phyloP scores from a whole-genome alignment of 495 filamentous ascomycete genomes.

The Talaromyces nanjingensis region DNA sequence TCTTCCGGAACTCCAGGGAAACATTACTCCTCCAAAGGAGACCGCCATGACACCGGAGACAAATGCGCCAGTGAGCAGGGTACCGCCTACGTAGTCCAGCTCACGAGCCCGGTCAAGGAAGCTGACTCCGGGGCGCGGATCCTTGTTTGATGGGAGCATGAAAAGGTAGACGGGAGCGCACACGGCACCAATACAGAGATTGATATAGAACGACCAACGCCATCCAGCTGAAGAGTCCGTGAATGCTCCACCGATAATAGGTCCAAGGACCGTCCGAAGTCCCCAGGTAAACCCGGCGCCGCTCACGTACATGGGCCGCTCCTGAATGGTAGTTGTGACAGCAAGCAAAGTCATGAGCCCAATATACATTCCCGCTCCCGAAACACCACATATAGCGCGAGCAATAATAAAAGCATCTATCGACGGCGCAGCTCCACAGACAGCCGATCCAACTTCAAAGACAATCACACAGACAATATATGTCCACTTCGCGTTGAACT shows the following conservation, averaged over 20 bases:
- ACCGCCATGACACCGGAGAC: slow-evolving; percentile 18
- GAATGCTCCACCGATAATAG: slow-evolving; percentile 59
- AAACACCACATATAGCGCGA: slow-evolving; percentile 36
- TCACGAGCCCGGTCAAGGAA: slow-evolving; percentile 12
- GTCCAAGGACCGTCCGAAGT: slow-evolving; percentile 46
- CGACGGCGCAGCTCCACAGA: slow-evolving; percentile 48
- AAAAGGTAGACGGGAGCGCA: slow-evolving; percentile 50
- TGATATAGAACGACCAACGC: slow-evolving; percentile 71
- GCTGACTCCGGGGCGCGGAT: slow-evolving; percentile 22
- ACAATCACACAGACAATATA: slow-evolving; percentile 36
- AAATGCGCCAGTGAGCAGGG: slow-evolving; percentile 16
- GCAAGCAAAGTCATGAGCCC: slow-evolving; percentile 29
- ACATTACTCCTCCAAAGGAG: slow-evolving; percentile 21
- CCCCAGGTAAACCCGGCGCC: slow-evolving; percentile 40
- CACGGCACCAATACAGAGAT: slow-evolving; percentile 50
- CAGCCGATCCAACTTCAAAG: slow-evolving; percentile 47
- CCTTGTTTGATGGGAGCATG: slow-evolving; percentile 40
- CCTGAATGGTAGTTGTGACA: slow-evolving; percentile 19
- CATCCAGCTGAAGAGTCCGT: slow-evolving; percentile 44
- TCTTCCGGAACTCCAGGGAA: slow-evolving; percentile 30
- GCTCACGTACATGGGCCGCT: slow-evolving; percentile 30
- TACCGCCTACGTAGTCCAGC: slow-evolving; percentile 29
- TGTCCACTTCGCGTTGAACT: slow-evolving; percentile 48
- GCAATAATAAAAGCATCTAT: slow-evolving; percentile 48
- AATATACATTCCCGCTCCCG: slow-evolving; percentile 28